These are phyloP conservation scores for Cercospora janseana DNA, from an alignment of 2,329 filamentous ascomycete species.

Conservation along the genomic window DNA sequence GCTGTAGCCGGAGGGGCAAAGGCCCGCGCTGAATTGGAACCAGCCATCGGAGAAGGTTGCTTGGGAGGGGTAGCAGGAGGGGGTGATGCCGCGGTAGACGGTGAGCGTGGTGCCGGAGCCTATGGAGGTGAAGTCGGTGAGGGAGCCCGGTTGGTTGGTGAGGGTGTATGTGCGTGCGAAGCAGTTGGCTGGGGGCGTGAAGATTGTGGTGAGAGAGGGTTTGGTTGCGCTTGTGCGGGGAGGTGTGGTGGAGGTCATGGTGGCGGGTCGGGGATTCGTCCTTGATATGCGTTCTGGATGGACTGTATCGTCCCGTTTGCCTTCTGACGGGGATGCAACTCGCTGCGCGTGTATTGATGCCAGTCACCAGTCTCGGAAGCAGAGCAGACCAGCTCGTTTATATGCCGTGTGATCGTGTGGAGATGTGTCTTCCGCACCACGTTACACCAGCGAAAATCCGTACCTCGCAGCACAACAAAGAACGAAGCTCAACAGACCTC, in stretches of 20 bases:
- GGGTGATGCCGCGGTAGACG: slow-evolving; percentile 12
- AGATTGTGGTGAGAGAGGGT: slow-evolving; percentile 8
- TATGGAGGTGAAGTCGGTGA: slow-evolving; percentile 7
- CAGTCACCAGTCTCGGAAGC: too few species aligned
- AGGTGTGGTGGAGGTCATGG: not conserved
- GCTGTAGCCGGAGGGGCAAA: slow-evolving; percentile 14
- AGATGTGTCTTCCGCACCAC: too few species aligned
- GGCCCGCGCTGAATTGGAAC: slow-evolving; percentile 16
- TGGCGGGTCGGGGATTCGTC: not conserved
- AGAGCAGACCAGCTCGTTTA: too few species aligned
- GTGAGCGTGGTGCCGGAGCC: slow-evolving; percentile 11
- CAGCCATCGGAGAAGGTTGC: slow-evolving; percentile 19
- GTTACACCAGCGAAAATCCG: too few species aligned
- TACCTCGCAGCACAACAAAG: too few species aligned
- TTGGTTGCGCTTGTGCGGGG: not conserved
- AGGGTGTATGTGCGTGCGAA: slow-evolving; percentile 8
- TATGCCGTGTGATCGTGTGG: too few species aligned
- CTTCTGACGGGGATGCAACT: too few species aligned
- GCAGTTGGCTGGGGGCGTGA: slow-evolving; percentile 12
- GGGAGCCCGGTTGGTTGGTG: not conserved
- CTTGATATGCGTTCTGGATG: too few species aligned
- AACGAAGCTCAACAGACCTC: too few species aligned
- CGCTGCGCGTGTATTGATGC: too few species aligned
- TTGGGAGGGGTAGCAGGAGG: slow-evolving; percentile 18
- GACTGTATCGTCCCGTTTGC: too few species aligned